Evolutionary conservation across 768 basidiomycete genomes (phyloP), one percentile per base, ranked within the genome.

Genomic region (Lactarius psammicola): DNA sequence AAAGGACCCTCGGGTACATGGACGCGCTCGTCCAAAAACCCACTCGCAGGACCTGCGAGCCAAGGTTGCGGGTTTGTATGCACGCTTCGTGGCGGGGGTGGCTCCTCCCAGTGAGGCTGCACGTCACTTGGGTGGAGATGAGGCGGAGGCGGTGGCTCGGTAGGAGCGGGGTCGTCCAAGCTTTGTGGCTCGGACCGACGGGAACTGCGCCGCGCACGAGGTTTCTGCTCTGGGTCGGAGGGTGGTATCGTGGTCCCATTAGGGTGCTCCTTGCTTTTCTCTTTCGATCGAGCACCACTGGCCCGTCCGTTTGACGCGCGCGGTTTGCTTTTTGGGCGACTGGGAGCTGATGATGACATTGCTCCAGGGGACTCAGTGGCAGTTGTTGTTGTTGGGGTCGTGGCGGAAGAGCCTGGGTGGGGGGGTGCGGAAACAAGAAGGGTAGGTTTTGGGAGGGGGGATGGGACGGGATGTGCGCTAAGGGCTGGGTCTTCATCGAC

Each of bases 21-120:
- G 30, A 59, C 66, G n/a, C 61, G 57, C 38, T 69, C 68, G 7
- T 68, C 68, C n/a, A 69, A 18, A 46, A 59, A 68, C 18, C 58
- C 68, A 17, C 68, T 69, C 17, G 68, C 68, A 38, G 68, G 69
- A 28, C 69, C 67, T n/a, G 69, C 69, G 18, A 70, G 67, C 63
- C 67, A 65, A n/a, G 61, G 66, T 51, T 67, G 66, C 7, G 57
- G 20, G 42, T 63, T 55, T 33, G 61, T 44, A 30, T 66, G 65
- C 34, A 51, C 28, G 13, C 49, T 59, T 26, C 51, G 62, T 59
- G 66, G 51, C 26, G 61, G 51, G 10, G 51, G 33, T 28, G 51
- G 40, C 8, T 59, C 66, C 40, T 67, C 61, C 66, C 61, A 59
- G 10, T 55, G 66, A 36, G 53, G 40, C 28, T 67, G 61, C 15